phyloP scores from a whole-genome alignment of 1,139 yeast species.

The Pichia sp. region DNA sequence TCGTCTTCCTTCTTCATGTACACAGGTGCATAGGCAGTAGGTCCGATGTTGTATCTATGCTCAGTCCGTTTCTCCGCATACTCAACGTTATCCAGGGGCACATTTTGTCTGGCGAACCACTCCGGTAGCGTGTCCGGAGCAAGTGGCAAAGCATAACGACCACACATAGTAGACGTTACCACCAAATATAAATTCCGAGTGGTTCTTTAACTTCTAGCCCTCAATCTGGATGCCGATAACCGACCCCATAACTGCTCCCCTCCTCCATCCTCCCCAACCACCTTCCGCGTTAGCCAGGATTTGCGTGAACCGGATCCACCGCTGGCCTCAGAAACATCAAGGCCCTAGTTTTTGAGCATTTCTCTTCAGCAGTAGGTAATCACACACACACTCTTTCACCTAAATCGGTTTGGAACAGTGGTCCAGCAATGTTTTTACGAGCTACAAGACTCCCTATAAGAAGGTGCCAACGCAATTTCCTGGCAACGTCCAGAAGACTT shows the following conservation, averaged over 20 bases:
- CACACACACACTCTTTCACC: too few relatives aligned
- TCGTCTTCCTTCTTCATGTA: slow-evolving; percentile 59
- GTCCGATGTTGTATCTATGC: slow-evolving; percentile 47
- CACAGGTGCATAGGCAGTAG: slow-evolving; percentile 47
- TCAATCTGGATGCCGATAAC: too few relatives aligned
- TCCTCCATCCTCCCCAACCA: too few relatives aligned
- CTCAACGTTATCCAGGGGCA: slow-evolving; percentile 24
- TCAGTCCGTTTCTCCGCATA: slow-evolving; percentile 16
- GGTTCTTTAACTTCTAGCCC: too few relatives aligned
- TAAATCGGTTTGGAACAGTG: too few relatives aligned
- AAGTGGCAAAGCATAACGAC: slow-evolving; percentile 42
- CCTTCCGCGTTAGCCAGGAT: not conserved
- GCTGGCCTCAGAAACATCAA: too few relatives aligned
- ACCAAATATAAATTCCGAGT: too few relatives aligned
- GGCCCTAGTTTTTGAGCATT: too few relatives aligned
- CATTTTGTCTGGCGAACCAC: slow-evolving; percentile 25
- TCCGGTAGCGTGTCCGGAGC: slow-evolving; percentile 27
- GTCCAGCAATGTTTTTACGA: not conserved
- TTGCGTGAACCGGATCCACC: not conserved
- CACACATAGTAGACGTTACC: slow-evolving; percentile 39
- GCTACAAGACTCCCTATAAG: not conserved
- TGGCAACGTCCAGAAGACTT: not conserved
- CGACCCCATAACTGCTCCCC: too few relatives aligned
- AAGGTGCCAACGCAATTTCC: not conserved
- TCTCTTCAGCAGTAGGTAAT: too few relatives aligned